Base-by-base conservation (phyloP, 352 stramenopile species). In the Thalassiosira allenii region DNA sequence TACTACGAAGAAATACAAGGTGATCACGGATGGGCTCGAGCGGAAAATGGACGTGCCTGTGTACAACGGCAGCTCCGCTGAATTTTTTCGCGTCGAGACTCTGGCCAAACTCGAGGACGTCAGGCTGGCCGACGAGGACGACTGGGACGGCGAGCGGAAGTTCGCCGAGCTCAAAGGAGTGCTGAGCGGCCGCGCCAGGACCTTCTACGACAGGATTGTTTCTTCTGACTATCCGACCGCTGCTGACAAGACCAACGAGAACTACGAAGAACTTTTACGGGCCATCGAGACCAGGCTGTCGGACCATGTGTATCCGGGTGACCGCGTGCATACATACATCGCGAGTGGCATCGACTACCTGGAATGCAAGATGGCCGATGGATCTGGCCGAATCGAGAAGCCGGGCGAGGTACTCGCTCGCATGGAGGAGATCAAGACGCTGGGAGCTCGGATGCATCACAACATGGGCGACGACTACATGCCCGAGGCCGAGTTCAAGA, bases 361-460 rank as follows among this genome's bases (percentile, higher is more conserved):
- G 8, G 20, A 57, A n/a, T 57, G 47, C 22, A 57, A 57, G 47
- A 47, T 47, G 37, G 8, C 9, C 8, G 47, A 57, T n/a, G 47
- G 22, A 27, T 22, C 5, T 17, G 47, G 47, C 6, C 9, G 22
- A 9, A n/a, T 57, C 12, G 47, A 57, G 12, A 14, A 57, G 22
- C 47, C 47, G 12, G 20, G 22, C 47, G 8, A 57, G 12, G 12
- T 57, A 9, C 47, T 57, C 12, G 22, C 22, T 14, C 47, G 47
- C 8, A 57, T 57, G 47, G 8, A 27, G 12, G 6, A 25, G 12
- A 17, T 57, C 47, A 6, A n/a, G 6, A 27, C 9, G 12, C 6
- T 25, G 12, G 47, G 22, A 6, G 47, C 12, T 6, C 22, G 12
- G 6, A 57, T 57, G 47, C 47, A 57, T 27, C 47, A 57, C 47